phyloP scores from a whole-genome alignment of 2,329 filamentous ascomycete genomes.

The Pseudogymnoascus sp. region DNA sequence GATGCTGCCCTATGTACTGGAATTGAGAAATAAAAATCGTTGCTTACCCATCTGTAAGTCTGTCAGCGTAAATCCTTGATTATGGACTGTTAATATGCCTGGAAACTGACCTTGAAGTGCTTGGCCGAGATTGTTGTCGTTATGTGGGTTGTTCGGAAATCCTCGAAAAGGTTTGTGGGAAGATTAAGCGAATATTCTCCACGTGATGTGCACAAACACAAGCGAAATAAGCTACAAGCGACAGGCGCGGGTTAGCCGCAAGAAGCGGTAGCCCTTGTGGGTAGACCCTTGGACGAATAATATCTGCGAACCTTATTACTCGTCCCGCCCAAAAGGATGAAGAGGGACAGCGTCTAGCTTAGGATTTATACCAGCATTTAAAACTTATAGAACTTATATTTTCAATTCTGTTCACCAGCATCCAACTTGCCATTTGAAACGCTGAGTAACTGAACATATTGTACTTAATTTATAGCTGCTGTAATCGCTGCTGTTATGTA shows the following conservation, averaged over 20 bases:
- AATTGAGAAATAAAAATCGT: conserved; percentile 23
- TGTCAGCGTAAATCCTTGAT: conserved; percentile 26
- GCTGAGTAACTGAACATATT: no score
- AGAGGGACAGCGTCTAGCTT: no score
- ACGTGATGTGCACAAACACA: conserved; percentile 5
- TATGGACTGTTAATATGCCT: conserved; percentile 18
- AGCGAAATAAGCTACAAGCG: conserved; percentile 5
- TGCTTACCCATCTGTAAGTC: conserved; percentile 55
- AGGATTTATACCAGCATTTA: no score
- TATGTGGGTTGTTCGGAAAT: conserved; percentile 18
- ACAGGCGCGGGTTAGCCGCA: conserved; percentile 3
- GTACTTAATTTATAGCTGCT: no score
- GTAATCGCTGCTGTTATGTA: no score
- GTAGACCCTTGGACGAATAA: conserved; percentile 2
- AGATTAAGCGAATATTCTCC: conserved; percentile 6
- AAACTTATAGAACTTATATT: no score
- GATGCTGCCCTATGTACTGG: not conserved
- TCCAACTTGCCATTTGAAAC: no score
- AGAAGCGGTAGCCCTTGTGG: conserved; percentile 1
- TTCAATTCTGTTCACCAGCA: no score
- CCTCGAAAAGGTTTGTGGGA: conserved; percentile 9
- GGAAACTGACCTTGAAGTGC: conserved; percentile 41
- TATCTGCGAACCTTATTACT: not conserved
- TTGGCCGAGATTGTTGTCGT: conserved; percentile 41
- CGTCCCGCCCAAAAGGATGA: no score